Evolutionary conservation across 306 rosid genomes (phyloP), one percentile per base, ranked within the genome.

Genomic region (Oxytropis ochrocephala): DNA sequence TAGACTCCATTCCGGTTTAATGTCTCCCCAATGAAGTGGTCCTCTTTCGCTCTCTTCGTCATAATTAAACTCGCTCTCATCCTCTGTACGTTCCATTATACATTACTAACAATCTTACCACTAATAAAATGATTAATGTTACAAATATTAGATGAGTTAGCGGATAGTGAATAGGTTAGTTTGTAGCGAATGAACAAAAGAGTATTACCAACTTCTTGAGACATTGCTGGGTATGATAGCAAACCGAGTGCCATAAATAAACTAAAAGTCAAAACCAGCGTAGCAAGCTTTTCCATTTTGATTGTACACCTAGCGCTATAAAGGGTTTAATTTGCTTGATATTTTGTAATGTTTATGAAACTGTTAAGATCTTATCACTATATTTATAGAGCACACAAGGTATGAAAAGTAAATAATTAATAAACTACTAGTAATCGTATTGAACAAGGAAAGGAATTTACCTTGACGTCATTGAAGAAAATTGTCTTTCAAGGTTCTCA

Each of bases 11-110:
- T 92, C 90, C 0, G 64, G 74, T 13, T 41, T 82, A 16, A 92
- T 75, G 11, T 74, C 46, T 42, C 96, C 96, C 97, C 97, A 92
- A 1, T 65, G 58, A 11, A 6, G 18, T 10, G 97, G 97, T 46
- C 97, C 97, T 36, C 5, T 78, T 11, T 35, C 64, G 14, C 87
- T 65, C 17, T 38, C 36, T 2, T 41, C 36, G 3, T 68, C 81
- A 30, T 92, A 92, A 50, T 56, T 71, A 64, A 87, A 89, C 78
- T 80, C 95, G 0, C 69, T 56, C 60, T 89, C 85, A 19, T 92
- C 81, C 30, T 87, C 96, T 92, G 73, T 3, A 47, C 0, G 0
- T 55, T 33, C n/a, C 59, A 73, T 41, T 2, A 21, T 21, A 21
- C 24, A 21, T 21, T 21, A 21, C 1, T 21, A 13, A 16, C 35